Evolutionary conservation across 129 eudicot species (phyloP).

Genomic region (Flaveria brownii): DNA sequence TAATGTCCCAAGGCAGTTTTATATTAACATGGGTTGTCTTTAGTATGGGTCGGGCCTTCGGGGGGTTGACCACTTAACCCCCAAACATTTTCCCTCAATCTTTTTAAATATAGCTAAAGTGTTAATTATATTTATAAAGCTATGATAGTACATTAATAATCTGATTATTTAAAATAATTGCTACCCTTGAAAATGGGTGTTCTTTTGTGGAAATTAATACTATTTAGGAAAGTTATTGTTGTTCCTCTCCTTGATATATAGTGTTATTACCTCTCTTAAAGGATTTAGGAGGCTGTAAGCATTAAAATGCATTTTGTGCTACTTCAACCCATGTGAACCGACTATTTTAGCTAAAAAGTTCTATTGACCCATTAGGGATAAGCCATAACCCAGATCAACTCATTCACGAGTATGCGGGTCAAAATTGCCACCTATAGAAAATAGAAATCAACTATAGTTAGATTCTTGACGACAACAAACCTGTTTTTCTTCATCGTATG

Average conservation of each 20-base stretch:
- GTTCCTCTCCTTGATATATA: background rate
- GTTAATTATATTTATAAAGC: background rate
- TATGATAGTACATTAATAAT: background rate
- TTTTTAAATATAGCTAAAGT: background rate
- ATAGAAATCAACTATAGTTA: background rate
- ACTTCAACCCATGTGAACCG: background rate
- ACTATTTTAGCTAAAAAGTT: background rate
- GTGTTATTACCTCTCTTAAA: background rate
- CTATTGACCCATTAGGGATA: background rate
- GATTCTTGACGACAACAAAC: conserved; percentile 46
- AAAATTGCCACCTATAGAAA: background rate
- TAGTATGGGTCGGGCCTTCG: background rate
- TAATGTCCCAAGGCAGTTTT: background rate
- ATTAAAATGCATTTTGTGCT: background rate
- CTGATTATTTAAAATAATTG: background rate
- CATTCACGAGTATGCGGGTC: background rate
- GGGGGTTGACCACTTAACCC: background rate
- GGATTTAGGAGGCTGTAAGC: background rate
- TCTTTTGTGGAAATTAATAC: background rate
- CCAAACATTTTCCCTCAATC: background rate
- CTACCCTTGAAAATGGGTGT: background rate
- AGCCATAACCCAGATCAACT: background rate
- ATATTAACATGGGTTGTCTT: background rate
- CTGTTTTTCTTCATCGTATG: conserved; percentile 63
- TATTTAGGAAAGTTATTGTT: background rate